Conservation (phyloP, 306 rosid species). For the Benincasa hispida region DNA sequence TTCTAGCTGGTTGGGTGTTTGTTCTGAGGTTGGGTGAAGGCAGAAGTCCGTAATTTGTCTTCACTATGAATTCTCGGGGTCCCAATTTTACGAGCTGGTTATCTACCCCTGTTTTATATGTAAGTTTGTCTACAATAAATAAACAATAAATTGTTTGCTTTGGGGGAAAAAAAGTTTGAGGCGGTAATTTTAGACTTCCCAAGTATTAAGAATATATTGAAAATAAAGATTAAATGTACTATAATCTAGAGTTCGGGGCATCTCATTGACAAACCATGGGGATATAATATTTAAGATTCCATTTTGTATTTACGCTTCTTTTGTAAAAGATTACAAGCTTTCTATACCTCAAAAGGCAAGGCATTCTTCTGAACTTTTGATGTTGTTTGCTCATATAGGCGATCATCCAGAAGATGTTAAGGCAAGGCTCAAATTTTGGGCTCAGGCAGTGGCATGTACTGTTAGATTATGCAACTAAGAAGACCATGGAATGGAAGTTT, state of each 20-base stretch:
- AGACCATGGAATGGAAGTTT: background rate
- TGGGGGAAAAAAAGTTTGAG: too few relatives aligned
- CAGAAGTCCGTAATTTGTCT: background rate
- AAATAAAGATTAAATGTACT: too few relatives aligned
- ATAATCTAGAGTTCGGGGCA: background rate
- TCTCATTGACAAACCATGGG: too few relatives aligned
- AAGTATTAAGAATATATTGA: background rate
- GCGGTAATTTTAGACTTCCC: background rate
- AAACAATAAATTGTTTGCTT: too few relatives aligned
- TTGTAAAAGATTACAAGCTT: background rate
- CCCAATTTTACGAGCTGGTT: background rate
- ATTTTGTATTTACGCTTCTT: background rate
- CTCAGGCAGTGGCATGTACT: conserved; percentile 87
- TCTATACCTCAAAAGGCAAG: too few relatives aligned
- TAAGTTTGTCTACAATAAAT: background rate
- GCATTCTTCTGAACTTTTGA: background rate
- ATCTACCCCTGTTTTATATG: background rate
- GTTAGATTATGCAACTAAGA: conserved; percentile 60
- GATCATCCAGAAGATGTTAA: conserved; percentile 90
- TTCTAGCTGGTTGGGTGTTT: background rate
- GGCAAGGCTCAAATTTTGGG: conserved; percentile 90
- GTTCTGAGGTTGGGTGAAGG: background rate
- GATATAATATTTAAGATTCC: background rate
- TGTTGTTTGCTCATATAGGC: conserved; percentile 27
- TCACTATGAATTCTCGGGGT: background rate